Evolutionary conservation across 768 basidiomycete species (phyloP).

Genomic region (Naganishia vishniacii): DNA sequence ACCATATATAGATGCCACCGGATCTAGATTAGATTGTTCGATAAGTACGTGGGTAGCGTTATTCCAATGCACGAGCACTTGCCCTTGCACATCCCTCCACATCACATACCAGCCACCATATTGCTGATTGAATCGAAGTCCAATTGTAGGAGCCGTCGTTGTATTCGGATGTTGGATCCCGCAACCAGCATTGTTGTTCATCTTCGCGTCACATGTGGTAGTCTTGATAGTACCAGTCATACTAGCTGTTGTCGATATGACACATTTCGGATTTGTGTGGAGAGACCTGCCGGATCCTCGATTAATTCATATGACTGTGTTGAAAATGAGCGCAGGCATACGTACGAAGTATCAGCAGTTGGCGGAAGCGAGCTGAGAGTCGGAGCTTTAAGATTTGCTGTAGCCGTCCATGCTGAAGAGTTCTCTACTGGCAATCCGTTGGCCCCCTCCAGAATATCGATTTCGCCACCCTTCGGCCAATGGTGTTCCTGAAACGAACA

Average conservation of each 20-base stretch:
- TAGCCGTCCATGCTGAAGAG: conserved; percentile 38
- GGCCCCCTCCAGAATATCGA: conserved; percentile 47
- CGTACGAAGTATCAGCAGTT: conserved; percentile 19
- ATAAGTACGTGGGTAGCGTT: not conserved
- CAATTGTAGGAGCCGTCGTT: conserved; percentile 36
- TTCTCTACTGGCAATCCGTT: conserved; percentile 37
- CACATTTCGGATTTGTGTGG: conserved; percentile 34
- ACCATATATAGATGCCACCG: conserved; percentile 60
- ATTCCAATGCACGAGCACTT: conserved; percentile 21
- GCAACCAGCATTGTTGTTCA: conserved; percentile 61
- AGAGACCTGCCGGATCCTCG: conserved; percentile 30
- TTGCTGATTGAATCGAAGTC: conserved; percentile 32
- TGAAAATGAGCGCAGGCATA: too few species aligned
- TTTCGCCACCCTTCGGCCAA: conserved; percentile 47
- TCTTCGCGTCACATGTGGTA: conserved; percentile 37
- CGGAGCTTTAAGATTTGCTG: conserved; percentile 22
- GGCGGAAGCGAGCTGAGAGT: conserved; percentile 13
- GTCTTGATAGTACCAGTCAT: conserved; percentile 35
- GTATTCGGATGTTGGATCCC: conserved; percentile 51
- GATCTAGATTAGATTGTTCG: conserved; percentile 28
- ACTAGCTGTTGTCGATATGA: conserved; percentile 26
- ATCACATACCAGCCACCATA: conserved; percentile 61
- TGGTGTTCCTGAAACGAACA: conserved; percentile 20
- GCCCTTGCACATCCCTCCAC: conserved; percentile 42
- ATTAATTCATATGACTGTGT: not conserved